Conservation (phyloP, 2,329 filamentous ascomycete genomes). For the Metarhizium anisopliae region DNA sequence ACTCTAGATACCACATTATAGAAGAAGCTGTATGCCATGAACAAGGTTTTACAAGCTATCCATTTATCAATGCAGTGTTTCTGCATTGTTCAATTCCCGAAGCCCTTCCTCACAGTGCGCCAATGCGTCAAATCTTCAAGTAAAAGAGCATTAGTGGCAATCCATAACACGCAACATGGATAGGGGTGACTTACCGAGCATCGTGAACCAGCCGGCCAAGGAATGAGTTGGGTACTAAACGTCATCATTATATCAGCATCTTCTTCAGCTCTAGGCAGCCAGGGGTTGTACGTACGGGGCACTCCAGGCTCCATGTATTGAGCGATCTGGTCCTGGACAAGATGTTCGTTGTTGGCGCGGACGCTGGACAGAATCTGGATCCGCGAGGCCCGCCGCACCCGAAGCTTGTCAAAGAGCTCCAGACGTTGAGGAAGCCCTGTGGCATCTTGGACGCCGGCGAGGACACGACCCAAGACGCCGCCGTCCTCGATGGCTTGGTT, state of each 20-base stretch:
- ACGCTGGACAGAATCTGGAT: constrained; percentile 3
- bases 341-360: constrained; percentile 1
- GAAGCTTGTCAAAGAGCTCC: background rate
- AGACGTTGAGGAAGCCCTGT: background rate
- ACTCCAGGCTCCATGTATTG: constrained; percentile 4
- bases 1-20: too few relatives aligned
- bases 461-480: constrained; percentile 1
- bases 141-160: background rate
- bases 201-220: background rate
- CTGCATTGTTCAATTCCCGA: background rate
- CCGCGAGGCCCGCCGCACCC: background rate
- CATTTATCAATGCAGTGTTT: background rate
- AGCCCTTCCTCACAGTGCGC: background rate
- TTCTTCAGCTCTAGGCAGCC: background rate
- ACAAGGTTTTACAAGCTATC: too few relatives aligned
- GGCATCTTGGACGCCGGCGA: background rate
- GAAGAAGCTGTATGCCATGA: too few relatives aligned
- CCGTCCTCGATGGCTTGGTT: constrained; percentile 8
- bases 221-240: background rate
- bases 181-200: background rate
- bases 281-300: background rate
- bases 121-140: background rate
- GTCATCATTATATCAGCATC: background rate
- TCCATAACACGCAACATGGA: background rate
- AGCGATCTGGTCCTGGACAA: background rate